Percentiles rank a stretch among this genome's conserved stretches.
phyloP scores from a whole-genome alignment of 306 rosid species.

The Prunus dulcis region DNA sequence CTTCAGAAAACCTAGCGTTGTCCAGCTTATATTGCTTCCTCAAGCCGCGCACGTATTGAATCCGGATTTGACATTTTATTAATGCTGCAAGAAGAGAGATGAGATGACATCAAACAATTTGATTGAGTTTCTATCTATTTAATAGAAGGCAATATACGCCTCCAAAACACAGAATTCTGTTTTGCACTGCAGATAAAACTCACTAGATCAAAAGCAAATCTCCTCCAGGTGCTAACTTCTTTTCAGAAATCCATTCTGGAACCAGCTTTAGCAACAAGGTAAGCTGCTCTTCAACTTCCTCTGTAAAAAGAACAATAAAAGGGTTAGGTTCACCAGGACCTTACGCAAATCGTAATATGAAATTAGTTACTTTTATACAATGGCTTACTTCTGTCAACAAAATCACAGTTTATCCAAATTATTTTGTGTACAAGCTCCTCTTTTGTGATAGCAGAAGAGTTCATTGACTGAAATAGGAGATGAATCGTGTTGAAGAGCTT shows the following conservation, averaged over 20 bases:
- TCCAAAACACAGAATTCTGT: no score
- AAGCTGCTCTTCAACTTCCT: constrained; percentile 78
- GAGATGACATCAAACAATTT: background rate
- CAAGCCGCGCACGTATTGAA: constrained; percentile 45
- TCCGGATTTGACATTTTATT: constrained; percentile 43
- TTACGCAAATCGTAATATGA: background rate
- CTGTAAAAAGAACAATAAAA: constrained; percentile 31
- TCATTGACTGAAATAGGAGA: constrained; percentile 47
- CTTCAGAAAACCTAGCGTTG: background rate
- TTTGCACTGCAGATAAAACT: constrained; percentile 20
- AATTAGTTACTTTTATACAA: background rate
- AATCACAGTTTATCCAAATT: constrained; percentile 41
- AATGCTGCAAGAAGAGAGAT: constrained; percentile 42
- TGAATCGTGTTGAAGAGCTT: constrained; percentile 72
- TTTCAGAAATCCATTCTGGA: constrained; percentile 88
- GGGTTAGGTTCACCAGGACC: constrained; percentile 24
- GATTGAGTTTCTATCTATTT: background rate
- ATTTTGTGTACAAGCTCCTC: constrained; percentile 75
- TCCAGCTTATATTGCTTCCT: constrained; percentile 51
- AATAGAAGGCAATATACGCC: background rate
- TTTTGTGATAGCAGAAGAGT: constrained; percentile 54
- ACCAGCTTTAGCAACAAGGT: constrained; percentile 56
- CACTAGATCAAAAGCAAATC: constrained; percentile 50
- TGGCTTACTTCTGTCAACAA: constrained; percentile 65
- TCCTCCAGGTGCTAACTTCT: constrained; percentile 47